phyloP scores from a whole-genome alignment of 2,329 filamentous ascomycete genomes.

The Nemania bipapillata region DNA sequence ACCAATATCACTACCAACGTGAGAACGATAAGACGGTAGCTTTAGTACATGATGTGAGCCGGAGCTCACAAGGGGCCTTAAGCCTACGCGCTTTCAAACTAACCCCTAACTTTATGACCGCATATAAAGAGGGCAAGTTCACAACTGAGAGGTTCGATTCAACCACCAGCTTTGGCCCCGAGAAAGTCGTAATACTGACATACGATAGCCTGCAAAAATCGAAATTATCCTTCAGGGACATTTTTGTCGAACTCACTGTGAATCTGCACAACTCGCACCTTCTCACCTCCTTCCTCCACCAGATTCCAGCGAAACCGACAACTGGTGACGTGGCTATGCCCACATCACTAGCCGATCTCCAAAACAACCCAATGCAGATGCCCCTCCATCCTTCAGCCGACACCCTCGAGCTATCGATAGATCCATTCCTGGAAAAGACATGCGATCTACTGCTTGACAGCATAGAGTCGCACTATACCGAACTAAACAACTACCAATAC shows the following conservation, averaged over 20 bases:
- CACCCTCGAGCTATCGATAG: constrained; percentile 89
- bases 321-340: constrained; percentile 78
- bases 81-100: constrained; percentile 92
- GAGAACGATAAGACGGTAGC: constrained; percentile 90
- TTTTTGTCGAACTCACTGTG: constrained; percentile 89
- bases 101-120: constrained; percentile 85
- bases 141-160: constrained; percentile 85
- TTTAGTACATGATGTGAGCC: constrained; percentile 93
- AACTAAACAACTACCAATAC: constrained; percentile 98
- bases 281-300: constrained; percentile 93
- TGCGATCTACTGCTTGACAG: constrained; percentile 95
- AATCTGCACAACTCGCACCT: constrained; percentile 96
- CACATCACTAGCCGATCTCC: constrained; percentile 80
- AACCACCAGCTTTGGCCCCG: not conserved
- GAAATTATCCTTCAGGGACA: constrained; percentile 91
- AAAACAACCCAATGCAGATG: constrained; percentile 68
- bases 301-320: constrained; percentile 76
- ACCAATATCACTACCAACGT: constrained; percentile 97
- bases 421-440: constrained; percentile 98
- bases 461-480: constrained; percentile 97
- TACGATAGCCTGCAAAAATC: constrained; percentile 86
- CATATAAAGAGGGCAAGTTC: constrained; percentile 97
- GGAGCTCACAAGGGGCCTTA: constrained; percentile 89
- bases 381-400: constrained; percentile 90
- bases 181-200: constrained; percentile 41